Base-by-base conservation (phyloP, 345 rosid species). In the sweet orange (Citrus sinensis) region DNA sequence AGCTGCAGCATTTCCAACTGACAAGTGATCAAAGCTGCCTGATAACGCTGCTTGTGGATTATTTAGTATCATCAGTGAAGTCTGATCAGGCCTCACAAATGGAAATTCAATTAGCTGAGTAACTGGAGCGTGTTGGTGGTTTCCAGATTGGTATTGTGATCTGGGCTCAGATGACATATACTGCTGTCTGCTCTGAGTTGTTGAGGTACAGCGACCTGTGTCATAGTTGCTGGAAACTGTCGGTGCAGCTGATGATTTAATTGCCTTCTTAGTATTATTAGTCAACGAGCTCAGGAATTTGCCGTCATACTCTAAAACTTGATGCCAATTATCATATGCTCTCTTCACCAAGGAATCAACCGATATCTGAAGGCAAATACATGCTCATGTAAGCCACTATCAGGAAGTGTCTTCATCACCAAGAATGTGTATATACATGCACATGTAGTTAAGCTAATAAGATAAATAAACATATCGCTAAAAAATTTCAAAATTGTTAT, bases 251-350 rank as follows among this genome's bases (percentile, higher is more conserved):
- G 86, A 77, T 22, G 85, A 74, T 74, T 79, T 83, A n/a, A 42
- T 59, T 68, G 79, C 91, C 58, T 84, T 87, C 78, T 80, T 88
- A 3, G 82, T 77, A 7, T 81, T 78, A 8, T 82, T 81, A 55
- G 88, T 72, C 39, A 91, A 79, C 70, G 92, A 84, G 80, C 83
- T 93, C 56, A 95, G 85, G 72, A 89, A 86, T 81, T 92, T 91
- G 16, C 94, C 92, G 30, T 94, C 95, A 61, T 92, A 96, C 80
- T 94, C 97, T 30, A 91, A 69, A 2, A 92, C 97, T 82, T 86
- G 91, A 83, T 89, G 94, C 99, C 98, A 96, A 77, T 92, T 90
- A 67, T 93, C 98, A 61, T 94, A 92, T 60, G 99, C 98, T 73
- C 79, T 83, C 83, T 92, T 96, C 87, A 96, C 91, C 83, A 90